Base-by-base conservation (phyloP, 1,139 yeast genomes). In the Suhomyces bokatorum region DNA sequence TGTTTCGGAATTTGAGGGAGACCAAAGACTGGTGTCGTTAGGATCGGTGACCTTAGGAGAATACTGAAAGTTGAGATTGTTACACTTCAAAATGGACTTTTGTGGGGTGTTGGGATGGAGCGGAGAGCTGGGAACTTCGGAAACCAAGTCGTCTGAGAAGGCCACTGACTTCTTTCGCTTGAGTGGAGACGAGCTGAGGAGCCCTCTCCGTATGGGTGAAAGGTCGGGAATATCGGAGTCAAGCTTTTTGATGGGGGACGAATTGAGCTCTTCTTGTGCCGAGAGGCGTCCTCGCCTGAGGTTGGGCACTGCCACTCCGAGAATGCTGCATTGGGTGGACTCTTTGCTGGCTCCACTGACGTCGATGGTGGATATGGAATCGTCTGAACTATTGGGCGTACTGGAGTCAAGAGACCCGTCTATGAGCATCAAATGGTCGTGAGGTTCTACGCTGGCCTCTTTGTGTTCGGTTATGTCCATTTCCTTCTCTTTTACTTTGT, bases 81-180 rank as follows among this genome's bases (percentile, higher is more conserved):
- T 51, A 0, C 55, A 20, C 50, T 72, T 73, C 32, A 73, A 56
- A 31, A 73, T 73, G 4, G 77, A 68, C 40, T 62, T 57, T 13
- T 57, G 54, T 1, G 72, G 73, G 2, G 71, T 64, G 3, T 47
- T 37, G 12, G 40, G 46, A 5, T 44, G 54, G 15, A 47, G 48
- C 6, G 70, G 76, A 20, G 66, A 65, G 49, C 60, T 61, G 20
- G 66, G 66, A 11, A 52, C 49, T 32, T 64, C 69, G 4, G 66
- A 60, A 1, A 63, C 62, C 39, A 73, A 54, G 38, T 65, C 71
- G 42, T 72, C 78, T 1, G 77, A 71, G 49, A 73, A 74, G 17
- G 71, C 69, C 29, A 74, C 79, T 9, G 62, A 51, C 46, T 72
- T 72, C 53, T 60, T 64, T 36, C 50, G 52, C 45, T 56, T 58